Base-by-base conservation (phyloP, 2,329 filamentous ascomycete species). In the Aspergillus oerlinghausenensis region DNA sequence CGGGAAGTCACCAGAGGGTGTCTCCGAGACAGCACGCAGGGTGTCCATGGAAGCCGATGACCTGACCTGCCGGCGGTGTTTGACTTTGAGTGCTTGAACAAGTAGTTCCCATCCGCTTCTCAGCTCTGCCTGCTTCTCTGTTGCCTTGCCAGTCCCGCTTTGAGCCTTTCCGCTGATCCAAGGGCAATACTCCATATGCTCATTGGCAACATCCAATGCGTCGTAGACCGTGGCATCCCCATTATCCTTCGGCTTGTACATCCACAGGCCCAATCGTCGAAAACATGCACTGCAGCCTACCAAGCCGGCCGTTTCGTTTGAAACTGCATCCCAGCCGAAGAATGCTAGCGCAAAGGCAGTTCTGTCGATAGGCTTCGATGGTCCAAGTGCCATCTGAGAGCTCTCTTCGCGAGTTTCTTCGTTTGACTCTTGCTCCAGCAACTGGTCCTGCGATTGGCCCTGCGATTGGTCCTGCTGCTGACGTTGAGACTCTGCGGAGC, bases 221-320 rank as follows among this genome's bases (percentile, higher is more conserved):
- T 68, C 67, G 54, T 73, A 74, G 8, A 75, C 64, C 11, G 71
- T 61, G 0, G 64, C 54, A 14, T 68, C 69, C 17, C 72, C 74
- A 29, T 88, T 82, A 65, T 84, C 83, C 72, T 87, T 92, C 71
- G 86, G 87, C 67, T 86, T 88, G 72, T 96, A 97, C 79, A 99
- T 88, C 94, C 94, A 99, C 2, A 99, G 80, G 0, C 94, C 94
- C 0, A 97, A 80, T 1, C 92, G 86, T 57, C 94, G 86, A 67
- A 96, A 89, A 70, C 94, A 99, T 21, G 90, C 89, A 57, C 88
- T 83, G 72, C 94, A 99, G 4, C 86, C 86, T 5, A 89, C 87
- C 17, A 93, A 84, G 58, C 90, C 88, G 9, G 67, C 70, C 28
- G 70, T 65, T 35, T 66, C 70, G 53, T 75, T 75, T 3, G 62